Base-by-base conservation (phyloP, 345 rosid species). In the Lepidium didymum region DNA sequence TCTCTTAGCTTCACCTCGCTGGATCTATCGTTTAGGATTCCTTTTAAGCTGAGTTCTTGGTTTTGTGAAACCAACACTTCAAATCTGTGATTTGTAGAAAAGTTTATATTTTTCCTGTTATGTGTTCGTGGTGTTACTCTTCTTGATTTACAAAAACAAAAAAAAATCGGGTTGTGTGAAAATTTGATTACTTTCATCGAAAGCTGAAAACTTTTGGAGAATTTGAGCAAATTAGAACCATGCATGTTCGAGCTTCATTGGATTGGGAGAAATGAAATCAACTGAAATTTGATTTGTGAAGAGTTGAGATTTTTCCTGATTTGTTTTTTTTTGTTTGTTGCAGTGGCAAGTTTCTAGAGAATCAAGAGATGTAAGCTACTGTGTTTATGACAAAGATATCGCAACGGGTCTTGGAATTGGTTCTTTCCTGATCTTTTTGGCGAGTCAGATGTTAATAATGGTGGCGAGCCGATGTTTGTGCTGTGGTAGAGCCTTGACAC, bases 351-450 rank as follows among this genome's bases (percentile, higher is more conserved):
- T 73, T 13, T 34, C 4, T 11, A 47, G 13, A 12, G 51, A 51
- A 23, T 64, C 76, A 64, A 77, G 42, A 29, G 72, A 37, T 13
- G 73, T 67, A 51, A 80, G 72, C 13, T 87, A 81, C 75, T 91
- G 97, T 73, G 72, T 42, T 14, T 94, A 91, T 42, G 92, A 91
- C 56, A 85, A 86, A 11, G 97, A 94, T 68, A 87, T 83, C 15
- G 88, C 99, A 1, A 91, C 95, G 0, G 81, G 91, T 46, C 79
- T 88, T 6, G 96, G 97, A 6, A 86, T 78, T n/a, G 90, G 91
- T 50, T 77, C 96, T 12, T 78, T 84, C 23, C 68, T 88, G 23
- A 37, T 79, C 62, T 89, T 94, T 47, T 21, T 89, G 66, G 74
- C 76, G n/a, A 86, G 91, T 75, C 99, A 94, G 67, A 44, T 80